These are phyloP conservation scores for Pistacia integerrima DNA, from an alignment of 345 rosid genomes.

Conservation along the genomic window DNA sequence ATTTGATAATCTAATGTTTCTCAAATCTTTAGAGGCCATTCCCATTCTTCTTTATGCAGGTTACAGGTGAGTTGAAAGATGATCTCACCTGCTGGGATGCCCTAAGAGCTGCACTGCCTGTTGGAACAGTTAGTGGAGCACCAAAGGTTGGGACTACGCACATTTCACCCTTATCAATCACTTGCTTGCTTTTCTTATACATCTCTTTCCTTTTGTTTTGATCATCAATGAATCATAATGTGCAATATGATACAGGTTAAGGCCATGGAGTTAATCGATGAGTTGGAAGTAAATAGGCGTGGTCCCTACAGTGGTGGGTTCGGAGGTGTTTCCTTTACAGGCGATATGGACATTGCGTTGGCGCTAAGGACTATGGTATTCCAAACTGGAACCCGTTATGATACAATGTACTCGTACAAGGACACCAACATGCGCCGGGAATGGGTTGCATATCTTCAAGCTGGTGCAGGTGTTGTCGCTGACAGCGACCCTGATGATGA, in stretches of 20 bases:
- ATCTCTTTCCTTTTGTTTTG: neutral
- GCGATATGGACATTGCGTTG: conserved; percentile 86
- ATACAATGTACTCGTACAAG: conserved; percentile 77
- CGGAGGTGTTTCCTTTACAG: conserved; percentile 72
- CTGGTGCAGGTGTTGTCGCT: conserved; percentile 85
- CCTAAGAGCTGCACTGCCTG: conserved; percentile 76
- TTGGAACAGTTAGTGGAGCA: conserved; percentile 93
- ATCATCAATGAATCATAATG: neutral
- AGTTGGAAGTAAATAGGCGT: conserved; percentile 69
- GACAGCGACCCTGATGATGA: conserved; percentile 80
- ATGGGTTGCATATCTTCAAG: conserved; percentile 86
- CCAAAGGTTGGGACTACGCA: conserved; percentile 58
- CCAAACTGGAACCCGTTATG: conserved; percentile 56
- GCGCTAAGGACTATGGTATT: conserved; percentile 83
- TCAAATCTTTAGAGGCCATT: neutral
- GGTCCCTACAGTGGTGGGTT: conserved; percentile 97
- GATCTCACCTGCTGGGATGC: conserved; percentile 79
- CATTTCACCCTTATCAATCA: neutral
- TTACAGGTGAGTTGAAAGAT: conserved; percentile 79
- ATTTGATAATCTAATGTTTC: neutral
- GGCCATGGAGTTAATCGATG: conserved; percentile 88
- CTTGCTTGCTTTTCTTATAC: neutral
- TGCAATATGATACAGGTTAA: conserved; percentile 42
- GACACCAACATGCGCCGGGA: conserved; percentile 50
- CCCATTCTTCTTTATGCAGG: conserved; percentile 38